Percentiles rank a stretch among this genome's conserved stretches.
Evolutionary conservation across 768 basidiomycete species (phyloP).

Genomic region (Phlebiopsis gigantea): DNA sequence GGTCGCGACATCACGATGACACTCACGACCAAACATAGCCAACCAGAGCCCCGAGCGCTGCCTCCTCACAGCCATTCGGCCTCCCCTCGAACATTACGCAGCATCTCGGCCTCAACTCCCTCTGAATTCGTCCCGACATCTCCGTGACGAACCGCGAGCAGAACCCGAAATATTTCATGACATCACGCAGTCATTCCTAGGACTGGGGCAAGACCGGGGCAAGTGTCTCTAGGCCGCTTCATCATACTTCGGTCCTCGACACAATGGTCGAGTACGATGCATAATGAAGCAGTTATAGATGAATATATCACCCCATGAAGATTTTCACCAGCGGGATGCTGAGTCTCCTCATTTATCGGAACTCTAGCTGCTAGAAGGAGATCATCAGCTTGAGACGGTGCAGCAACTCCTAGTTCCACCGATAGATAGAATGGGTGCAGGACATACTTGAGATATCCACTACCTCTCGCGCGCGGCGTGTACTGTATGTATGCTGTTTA

Average conservation of each 20-base stretch:
- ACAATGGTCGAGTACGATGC: neutral
- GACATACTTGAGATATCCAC: too few relatives aligned
- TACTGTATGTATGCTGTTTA: too few relatives aligned
- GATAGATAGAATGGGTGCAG: too few relatives aligned
- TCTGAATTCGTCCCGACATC: neutral
- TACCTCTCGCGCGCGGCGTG: too few relatives aligned
- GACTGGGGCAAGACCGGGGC: neutral
- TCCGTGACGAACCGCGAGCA: neutral
- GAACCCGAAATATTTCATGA: neutral
- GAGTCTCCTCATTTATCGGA: too few relatives aligned
- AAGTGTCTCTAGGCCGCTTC: neutral
- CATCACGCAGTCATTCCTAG: neutral
- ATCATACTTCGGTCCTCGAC: neutral
- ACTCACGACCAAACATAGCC: slow-evolving; percentile 12
- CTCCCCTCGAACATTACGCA: neutral
- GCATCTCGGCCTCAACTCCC: neutral
- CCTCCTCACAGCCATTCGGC: slow-evolving; percentile 7
- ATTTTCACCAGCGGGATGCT: too few relatives aligned
- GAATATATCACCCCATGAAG: too few relatives aligned
- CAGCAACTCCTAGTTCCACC: too few relatives aligned
- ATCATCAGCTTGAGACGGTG: too few relatives aligned
- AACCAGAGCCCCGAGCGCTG: slow-evolving; percentile 1
- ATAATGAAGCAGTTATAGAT: too few relatives aligned
- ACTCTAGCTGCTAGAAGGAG: too few relatives aligned
- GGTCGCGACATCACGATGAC: slow-evolving; percentile 15